phyloP scores from a whole-genome alignment of 768 basidiomycete genomes.

The Russula emetica region DNA sequence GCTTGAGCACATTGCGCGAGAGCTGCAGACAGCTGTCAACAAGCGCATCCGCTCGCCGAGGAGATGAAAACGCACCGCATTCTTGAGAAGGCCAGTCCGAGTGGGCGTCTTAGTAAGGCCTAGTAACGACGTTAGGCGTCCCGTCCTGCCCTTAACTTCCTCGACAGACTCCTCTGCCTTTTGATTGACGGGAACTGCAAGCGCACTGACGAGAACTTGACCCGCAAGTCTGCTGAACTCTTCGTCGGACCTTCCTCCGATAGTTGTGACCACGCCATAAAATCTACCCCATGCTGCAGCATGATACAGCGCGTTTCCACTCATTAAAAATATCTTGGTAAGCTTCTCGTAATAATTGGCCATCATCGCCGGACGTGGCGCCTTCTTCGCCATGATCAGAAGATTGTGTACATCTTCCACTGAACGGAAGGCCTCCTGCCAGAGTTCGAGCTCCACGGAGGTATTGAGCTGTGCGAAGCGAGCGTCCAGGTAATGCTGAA shows the following conservation, averaged over 20 bases:
- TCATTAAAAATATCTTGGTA: slow-evolving; percentile 93
- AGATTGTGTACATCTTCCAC: slow-evolving; percentile 98
- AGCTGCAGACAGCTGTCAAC: slow-evolving; percentile 45
- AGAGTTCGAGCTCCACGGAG: slow-evolving; percentile 95
- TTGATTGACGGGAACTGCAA: slow-evolving; percentile 86
- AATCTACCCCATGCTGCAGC: slow-evolving; percentile 94
- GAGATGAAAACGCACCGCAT: slow-evolving; percentile 59
- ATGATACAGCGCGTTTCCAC: slow-evolving; percentile 91
- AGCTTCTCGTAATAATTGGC: slow-evolving; percentile 98
- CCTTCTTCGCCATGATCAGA: slow-evolving; percentile 88
- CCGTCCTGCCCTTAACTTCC: slow-evolving; percentile 59
- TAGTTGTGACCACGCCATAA: slow-evolving; percentile 63
- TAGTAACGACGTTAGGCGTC: slow-evolving; percentile 79
- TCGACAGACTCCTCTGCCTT: slow-evolving; percentile 47
- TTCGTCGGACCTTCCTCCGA: slow-evolving; percentile 71
- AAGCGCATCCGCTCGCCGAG: not conserved
- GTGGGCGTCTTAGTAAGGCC: slow-evolving; percentile 83
- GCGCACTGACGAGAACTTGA: slow-evolving; percentile 86
- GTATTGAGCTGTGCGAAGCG: slow-evolving; percentile 96
- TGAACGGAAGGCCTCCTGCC: slow-evolving; percentile 98
- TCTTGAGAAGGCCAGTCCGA: slow-evolving; percentile 76
- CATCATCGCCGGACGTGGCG: slow-evolving; percentile 94
- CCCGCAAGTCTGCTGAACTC: slow-evolving; percentile 78
- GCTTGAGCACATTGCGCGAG: slow-evolving; percentile 75
- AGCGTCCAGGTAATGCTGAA: slow-evolving; percentile 93